Percentiles rank a stretch among this genome's conserved stretches.
phyloP scores from a whole-genome alignment of 805 yeast species.

The Wickerhamiella dianesei region DNA sequence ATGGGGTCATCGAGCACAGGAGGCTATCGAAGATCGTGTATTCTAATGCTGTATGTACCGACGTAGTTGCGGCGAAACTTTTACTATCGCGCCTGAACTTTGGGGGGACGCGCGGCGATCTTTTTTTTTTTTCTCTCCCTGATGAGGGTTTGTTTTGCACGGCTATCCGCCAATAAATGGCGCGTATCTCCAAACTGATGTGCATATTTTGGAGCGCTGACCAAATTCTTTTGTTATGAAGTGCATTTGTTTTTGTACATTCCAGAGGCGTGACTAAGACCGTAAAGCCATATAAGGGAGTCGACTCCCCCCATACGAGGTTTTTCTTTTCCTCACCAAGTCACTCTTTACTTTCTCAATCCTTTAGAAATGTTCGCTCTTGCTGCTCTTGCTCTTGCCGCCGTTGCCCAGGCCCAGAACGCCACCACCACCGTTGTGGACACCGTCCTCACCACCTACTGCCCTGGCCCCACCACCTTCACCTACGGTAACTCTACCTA shows the following conservation, averaged over 20 bases:
- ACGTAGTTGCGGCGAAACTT: too few species aligned
- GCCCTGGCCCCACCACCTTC: slow-evolving; percentile 20
- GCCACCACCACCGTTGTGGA: slow-evolving; percentile 16
- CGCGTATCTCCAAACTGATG: background rate
- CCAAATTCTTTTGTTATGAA: background rate
- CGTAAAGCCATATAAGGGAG: background rate
- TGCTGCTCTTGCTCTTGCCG: slow-evolving; percentile 54
- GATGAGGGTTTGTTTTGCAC: background rate
- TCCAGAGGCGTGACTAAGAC: background rate
- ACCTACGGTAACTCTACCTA: slow-evolving; percentile 29
- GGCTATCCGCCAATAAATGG: background rate
- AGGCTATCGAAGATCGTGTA: too few species aligned
- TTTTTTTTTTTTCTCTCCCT: background rate
- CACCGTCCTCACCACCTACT: slow-evolving; percentile 20
- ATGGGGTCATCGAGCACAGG: too few species aligned
- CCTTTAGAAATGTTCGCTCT: slow-evolving; percentile 16
- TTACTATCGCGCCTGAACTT: background rate
- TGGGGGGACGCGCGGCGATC: background rate
- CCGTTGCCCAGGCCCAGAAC: slow-evolving; percentile 30
- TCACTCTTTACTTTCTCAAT: background rate
- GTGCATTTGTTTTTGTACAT: background rate
- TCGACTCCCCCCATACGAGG: background rate
- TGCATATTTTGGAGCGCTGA: background rate
- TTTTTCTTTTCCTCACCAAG: background rate
- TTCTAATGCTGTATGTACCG: too few species aligned